Evolutionary conservation across 176 grass and related monocot genomes (phyloP).

Genomic region (Oryza nivara): DNA sequence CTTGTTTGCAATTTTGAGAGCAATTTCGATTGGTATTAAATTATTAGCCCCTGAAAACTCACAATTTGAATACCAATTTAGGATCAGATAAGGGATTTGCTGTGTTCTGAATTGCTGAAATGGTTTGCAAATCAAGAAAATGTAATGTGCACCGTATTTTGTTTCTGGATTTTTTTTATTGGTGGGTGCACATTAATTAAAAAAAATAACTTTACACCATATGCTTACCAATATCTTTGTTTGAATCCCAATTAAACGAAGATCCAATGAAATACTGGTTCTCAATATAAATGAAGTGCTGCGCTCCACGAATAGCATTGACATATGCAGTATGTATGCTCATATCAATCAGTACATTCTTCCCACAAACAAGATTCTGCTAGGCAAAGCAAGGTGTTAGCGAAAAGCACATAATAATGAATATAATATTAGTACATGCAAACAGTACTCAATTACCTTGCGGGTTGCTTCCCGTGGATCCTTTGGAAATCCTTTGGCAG

Average conservation of each 20-base stretch:
- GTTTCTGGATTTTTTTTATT: neutral
- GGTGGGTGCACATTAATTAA: conserved; percentile 8
- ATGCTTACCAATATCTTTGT: conserved; percentile 78
- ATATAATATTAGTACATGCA: neutral
- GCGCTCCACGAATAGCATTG: conserved; percentile 84
- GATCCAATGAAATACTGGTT: conserved; percentile 98
- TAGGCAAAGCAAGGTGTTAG: conserved; percentile 34
- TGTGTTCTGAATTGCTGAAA: neutral
- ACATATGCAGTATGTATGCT: conserved; percentile 98
- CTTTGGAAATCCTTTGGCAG: conserved; percentile 89
- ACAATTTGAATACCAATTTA: conserved; percentile 16
- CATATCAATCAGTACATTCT: conserved; percentile 94
- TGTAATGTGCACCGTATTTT: neutral
- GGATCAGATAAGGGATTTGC: neutral
- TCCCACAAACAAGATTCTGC: conserved; percentile 96
- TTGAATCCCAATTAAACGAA: conserved; percentile 95
- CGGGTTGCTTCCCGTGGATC: conserved; percentile 75
- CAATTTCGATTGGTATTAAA: conserved; percentile 91
- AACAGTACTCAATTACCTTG: conserved; percentile 58
- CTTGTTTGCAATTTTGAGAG: conserved; percentile 97
- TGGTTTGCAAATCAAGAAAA: neutral
- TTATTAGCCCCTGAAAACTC: conserved; percentile 80
- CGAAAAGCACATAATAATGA: conserved; percentile 28
- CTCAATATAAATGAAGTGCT: conserved; percentile 97
- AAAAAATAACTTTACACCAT: conserved; percentile 19